These are phyloP conservation scores for Chaetomium globosum DNA, from an alignment of 2,329 filamentous ascomycete genomes.

Conservation along the genomic window DNA sequence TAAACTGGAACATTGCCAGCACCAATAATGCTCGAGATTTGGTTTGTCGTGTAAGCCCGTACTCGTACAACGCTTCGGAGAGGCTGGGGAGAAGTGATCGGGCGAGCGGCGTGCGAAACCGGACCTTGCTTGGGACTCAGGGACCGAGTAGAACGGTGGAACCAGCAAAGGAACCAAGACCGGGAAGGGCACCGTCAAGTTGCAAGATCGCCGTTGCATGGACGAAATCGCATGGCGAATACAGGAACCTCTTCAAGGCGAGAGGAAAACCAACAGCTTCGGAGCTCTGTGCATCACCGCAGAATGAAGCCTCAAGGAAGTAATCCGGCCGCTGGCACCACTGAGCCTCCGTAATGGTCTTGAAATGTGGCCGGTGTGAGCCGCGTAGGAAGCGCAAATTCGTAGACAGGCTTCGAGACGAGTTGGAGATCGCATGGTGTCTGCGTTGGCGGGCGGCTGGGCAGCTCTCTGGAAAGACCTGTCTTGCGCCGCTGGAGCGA, in stretches of 20 bases:
- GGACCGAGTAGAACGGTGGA: background rate
- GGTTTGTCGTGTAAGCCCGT: background rate
- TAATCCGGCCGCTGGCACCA: background rate
- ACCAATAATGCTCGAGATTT: background rate
- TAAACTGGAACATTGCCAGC: background rate
- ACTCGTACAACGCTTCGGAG: background rate
- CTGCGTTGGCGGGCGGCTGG: background rate
- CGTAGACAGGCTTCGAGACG: background rate
- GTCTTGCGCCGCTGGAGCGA: background rate
- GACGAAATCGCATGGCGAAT: background rate
- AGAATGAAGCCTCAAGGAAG: background rate
- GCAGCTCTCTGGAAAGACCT: background rate
- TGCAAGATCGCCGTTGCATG: background rate
- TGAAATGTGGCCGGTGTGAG: background rate
- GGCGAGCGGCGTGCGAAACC: background rate
- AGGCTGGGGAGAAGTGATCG: background rate
- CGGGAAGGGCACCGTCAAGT: background rate
- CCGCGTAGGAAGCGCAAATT: background rate
- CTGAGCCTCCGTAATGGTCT: background rate
- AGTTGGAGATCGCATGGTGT: background rate
- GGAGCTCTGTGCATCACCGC: background rate
- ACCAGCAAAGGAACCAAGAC: background rate
- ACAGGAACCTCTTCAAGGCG: background rate
- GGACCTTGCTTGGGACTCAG: background rate
- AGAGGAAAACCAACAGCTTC: background rate